Evolutionary conservation across 2,329 filamentous ascomycete species (phyloP).

Genomic region (Colletotrichum sp.): DNA sequence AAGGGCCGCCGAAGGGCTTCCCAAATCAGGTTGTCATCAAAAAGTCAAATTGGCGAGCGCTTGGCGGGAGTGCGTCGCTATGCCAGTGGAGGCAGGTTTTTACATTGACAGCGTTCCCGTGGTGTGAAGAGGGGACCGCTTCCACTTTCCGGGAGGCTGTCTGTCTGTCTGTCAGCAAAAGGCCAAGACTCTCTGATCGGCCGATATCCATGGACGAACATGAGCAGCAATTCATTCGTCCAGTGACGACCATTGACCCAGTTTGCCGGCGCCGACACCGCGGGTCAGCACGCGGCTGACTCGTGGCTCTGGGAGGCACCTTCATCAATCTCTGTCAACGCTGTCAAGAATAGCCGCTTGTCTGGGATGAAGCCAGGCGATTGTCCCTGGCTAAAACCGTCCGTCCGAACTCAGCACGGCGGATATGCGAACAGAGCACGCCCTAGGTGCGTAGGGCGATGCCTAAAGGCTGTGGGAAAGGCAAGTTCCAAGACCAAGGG

Average conservation of each 20-base stretch:
- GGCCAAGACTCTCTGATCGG: not conserved
- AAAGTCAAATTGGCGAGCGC: slow-evolving; percentile 1
- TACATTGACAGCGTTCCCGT: not conserved
- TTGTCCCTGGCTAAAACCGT: not conserved
- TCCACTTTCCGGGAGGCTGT: not conserved
- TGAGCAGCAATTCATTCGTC: not conserved
- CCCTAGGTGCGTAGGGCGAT: not conserved
- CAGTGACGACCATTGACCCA: not conserved
- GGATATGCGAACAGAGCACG: not conserved
- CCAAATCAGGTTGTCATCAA: not conserved
- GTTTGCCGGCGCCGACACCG: not conserved
- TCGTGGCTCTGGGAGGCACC: not conserved
- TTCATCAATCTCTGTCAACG: not conserved
- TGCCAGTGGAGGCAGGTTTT: not conserved
- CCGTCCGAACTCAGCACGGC: slow-evolving; percentile 2
- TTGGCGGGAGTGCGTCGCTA: slow-evolving; percentile 1
- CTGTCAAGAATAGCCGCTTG: slow-evolving; percentile 1
- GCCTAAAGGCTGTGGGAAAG: not conserved
- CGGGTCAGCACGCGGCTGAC: not conserved
- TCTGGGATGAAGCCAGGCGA: not conserved
- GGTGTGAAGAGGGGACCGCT: not conserved
- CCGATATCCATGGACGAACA: not conserved
- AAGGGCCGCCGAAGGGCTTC: not conserved
- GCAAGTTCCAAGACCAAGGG: not conserved
- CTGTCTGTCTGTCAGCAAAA: not conserved